Percentiles rank a stretch among this genome's conserved stretches.
Conservation (phyloP, 2,329 filamentous ascomycete species). For the Magnaporthales sp. region DNA sequence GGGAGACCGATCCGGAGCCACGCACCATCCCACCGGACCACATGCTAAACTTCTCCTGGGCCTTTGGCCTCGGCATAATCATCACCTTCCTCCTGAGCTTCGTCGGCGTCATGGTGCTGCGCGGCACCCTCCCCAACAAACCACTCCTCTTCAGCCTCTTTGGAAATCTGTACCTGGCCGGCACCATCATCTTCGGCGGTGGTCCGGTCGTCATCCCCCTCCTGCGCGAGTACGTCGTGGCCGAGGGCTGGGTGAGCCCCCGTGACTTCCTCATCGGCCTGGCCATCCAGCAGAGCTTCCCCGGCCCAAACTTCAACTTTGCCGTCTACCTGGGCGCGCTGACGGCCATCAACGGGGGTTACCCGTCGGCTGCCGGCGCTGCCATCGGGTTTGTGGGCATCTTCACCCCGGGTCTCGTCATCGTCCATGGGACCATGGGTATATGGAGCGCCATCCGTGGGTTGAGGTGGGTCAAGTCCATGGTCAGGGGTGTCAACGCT, state of each 20-base stretch:
- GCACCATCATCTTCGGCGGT: conserved; percentile 59
- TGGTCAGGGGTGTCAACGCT: conserved; percentile 49
- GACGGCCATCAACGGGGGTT: conserved; percentile 27
- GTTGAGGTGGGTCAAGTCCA: conserved; percentile 35
- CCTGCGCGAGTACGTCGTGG: conserved; percentile 53
- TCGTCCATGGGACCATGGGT: conserved; percentile 42
- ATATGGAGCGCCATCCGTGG: conserved; percentile 44
- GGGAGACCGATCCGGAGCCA: conserved; percentile 10
- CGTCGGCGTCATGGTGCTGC: conserved; percentile 42
- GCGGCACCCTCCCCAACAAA: conserved; percentile 27
- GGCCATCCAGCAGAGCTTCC: conserved; percentile 63
- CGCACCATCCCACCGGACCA: conserved; percentile 24
- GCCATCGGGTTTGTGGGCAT: conserved; percentile 43
- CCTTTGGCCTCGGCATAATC: conserved; percentile 31
- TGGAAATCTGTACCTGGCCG: conserved; percentile 64
- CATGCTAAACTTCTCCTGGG: conserved; percentile 34
- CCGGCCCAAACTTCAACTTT: conserved; percentile 30
- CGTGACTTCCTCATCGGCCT: conserved; percentile 67
- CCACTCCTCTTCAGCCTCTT: conserved; percentile 53
- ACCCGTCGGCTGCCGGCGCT: conserved; percentile 34
- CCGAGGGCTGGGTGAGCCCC: conserved; percentile 59
- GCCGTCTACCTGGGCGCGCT: conserved; percentile 48
- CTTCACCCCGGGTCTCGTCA: conserved; percentile 39
- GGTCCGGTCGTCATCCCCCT: conserved; percentile 59
- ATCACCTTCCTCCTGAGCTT: conserved; percentile 47